phyloP scores from a whole-genome alignment of 1,139 yeast genomes.

The Candida labiduridarum region DNA sequence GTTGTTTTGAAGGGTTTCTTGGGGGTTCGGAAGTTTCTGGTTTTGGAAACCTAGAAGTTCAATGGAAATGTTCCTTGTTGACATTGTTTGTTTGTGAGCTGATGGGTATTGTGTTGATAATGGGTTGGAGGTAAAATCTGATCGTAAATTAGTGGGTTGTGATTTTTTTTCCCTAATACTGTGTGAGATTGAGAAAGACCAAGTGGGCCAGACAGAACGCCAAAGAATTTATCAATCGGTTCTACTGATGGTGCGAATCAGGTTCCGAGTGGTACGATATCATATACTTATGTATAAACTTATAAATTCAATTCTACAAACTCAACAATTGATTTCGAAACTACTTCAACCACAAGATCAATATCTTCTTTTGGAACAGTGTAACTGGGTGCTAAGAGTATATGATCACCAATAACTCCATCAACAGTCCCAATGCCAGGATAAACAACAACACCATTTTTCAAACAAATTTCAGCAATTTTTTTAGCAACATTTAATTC shows the following conservation, averaged over 20 bases:
- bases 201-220: no score
- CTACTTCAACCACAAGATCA: slow-evolving; percentile 21
- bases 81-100: background rate
- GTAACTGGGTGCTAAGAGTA: slow-evolving; percentile 54
- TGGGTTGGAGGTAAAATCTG: background rate
- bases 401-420: slow-evolving; percentile 45
- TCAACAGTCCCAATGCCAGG: slow-evolving; percentile 44
- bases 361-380: slow-evolving; percentile 48
- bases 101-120: background rate
- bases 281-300: background rate
- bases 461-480: slow-evolving; percentile 37
- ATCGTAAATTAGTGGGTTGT: background rate
- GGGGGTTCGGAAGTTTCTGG: slow-evolving; percentile 38
- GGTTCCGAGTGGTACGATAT: no score
- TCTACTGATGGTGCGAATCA: background rate
- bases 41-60: slow-evolving; percentile 30
- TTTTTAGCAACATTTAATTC: slow-evolving; percentile 32
- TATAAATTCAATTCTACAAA: slow-evolving; percentile 1
- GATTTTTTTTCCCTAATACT: no score
- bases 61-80: background rate
- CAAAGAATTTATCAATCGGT: no score
- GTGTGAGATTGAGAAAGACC: no score
- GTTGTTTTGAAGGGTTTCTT: slow-evolving; percentile 40
- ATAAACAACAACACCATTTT: slow-evolving; percentile 48
- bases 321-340: slow-evolving; percentile 3